A percentile compares a stretch with the other conserved stretches of the same genome.
phyloP scores from a whole-genome alignment of 208 protist species.

The Endotrypanum monterogeii region DNA sequence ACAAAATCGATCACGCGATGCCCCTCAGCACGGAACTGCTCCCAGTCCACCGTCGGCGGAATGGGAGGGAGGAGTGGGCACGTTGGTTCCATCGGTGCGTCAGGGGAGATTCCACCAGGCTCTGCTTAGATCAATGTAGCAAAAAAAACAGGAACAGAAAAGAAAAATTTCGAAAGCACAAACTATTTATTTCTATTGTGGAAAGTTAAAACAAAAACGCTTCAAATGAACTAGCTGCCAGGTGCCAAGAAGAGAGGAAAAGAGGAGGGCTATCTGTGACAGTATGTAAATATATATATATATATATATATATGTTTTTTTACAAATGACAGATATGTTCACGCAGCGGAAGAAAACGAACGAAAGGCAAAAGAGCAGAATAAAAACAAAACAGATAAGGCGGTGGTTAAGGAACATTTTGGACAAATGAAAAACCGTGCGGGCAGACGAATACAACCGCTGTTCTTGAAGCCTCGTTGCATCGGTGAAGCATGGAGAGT shows the following conservation, averaged over 20 bases:
- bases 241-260: too few relatives aligned
- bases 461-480: too few relatives aligned
- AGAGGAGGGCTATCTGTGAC: too few relatives aligned
- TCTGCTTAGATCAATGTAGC: background rate
- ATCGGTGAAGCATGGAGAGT: too few relatives aligned
- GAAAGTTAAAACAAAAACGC: too few relatives aligned
- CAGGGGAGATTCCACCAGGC: background rate
- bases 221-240: too few relatives aligned
- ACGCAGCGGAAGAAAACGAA: background rate
- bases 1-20: constrained; percentile 53
- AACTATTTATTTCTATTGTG: too few relatives aligned
- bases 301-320: background rate
- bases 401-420: background rate
- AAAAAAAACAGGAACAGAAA: too few relatives aligned
- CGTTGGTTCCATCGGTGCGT: constrained; percentile 27
- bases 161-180: too few relatives aligned
- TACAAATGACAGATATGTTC: too few relatives aligned
- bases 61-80: constrained; percentile 37
- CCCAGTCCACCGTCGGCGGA: constrained; percentile 44
- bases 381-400: background rate
- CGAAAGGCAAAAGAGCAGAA: background rate
- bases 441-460: too few relatives aligned
- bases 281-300: too few relatives aligned
- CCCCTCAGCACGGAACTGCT: constrained; percentile 38
- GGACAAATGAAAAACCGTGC: background rate